A percentile compares a stretch with the other conserved stretches of the same genome.
Conservation (phyloP, 1,284 basidiomycete genomes). For the Marasmius fiardii region DNA sequence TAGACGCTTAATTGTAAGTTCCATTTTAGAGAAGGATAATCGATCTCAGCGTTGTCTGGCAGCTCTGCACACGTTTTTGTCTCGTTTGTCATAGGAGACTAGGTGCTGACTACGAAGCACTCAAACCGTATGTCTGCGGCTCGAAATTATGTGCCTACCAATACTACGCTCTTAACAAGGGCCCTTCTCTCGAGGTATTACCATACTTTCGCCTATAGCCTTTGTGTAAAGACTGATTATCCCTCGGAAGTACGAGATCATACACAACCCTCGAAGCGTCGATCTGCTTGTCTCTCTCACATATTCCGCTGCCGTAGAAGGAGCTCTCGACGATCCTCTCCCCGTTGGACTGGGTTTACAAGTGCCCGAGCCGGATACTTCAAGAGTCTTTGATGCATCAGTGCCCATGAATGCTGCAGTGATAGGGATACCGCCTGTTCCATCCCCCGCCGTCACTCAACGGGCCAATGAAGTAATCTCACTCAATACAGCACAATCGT, state of each 20-base stretch:
- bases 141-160: slow-evolving; percentile 59
- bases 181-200: slow-evolving; percentile 57
- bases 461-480: too few species aligned
- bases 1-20: slow-evolving; percentile 51
- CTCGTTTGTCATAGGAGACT: slow-evolving; percentile 61
- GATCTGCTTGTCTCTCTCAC: slow-evolving; percentile 62
- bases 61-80: slow-evolving; percentile 63
- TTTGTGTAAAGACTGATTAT: neutral
- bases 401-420: neutral
- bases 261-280: slow-evolving; percentile 52
- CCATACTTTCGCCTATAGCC: neutral
- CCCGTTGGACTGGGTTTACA: slow-evolving; percentile 56
- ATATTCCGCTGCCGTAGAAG: slow-evolving; percentile 48
- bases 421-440: too few species aligned
- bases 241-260: slow-evolving; percentile 52
- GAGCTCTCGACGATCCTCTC: slow-evolving; percentile 49
- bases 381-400: slow-evolving; percentile 6
- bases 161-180: slow-evolving; percentile 58
- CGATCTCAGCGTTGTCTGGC: neutral
- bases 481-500: neutral
- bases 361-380: slow-evolving; percentile 33
- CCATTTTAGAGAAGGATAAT: neutral
- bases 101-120: slow-evolving; percentile 45
- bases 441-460: too few species aligned
- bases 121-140: slow-evolving; percentile 66